Percentiles rank a stretch among this genome's conserved stretches.
Evolutionary conservation across 139 green algal species (phyloP).

Genomic region (Haematococcus lacustris): DNA sequence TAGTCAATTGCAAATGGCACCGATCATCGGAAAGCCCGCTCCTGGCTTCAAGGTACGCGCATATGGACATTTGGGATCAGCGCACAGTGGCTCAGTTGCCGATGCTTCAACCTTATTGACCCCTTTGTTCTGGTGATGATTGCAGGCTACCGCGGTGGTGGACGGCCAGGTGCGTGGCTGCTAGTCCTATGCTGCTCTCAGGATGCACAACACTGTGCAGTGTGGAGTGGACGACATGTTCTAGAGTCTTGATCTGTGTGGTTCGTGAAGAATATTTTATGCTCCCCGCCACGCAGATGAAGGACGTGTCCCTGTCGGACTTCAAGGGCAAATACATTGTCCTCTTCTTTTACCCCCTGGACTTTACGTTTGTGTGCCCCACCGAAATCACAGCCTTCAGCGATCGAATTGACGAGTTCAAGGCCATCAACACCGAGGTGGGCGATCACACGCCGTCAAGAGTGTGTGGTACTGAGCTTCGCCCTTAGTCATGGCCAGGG

Average conservation of each 20-base stretch:
- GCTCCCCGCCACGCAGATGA: constrained; percentile 36
- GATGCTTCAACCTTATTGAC: not conserved
- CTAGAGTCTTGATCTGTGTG: not conserved
- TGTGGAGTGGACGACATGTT: not conserved
- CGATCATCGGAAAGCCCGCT: constrained; percentile 3
- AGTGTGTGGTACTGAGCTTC: not conserved
- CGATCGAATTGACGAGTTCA: constrained; percentile 88
- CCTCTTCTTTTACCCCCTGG: constrained; percentile 93
- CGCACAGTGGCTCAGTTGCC: not conserved
- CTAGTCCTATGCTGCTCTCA: too few species aligned
- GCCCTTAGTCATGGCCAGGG: not conserved
- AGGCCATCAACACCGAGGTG: constrained; percentile 75
- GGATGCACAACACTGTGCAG: too few species aligned
- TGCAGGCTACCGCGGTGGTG: constrained; percentile 2
- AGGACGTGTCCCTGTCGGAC: constrained; percentile 36
- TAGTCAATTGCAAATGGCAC: not conserved
- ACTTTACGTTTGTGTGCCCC: constrained; percentile 75
- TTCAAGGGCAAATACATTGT: constrained; percentile 93
- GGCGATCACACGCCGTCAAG: not conserved
- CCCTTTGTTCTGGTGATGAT: not conserved
- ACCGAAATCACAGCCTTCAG: constrained; percentile 97
- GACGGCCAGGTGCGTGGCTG: constrained; percentile 1
- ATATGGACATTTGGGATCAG: not conserved
- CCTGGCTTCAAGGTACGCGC: constrained; percentile 3
- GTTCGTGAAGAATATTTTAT: not conserved